These are phyloP conservation scores for Scheffersomyces lignosus DNA, from an alignment of 805 yeast genomes.

Conservation along the genomic window DNA sequence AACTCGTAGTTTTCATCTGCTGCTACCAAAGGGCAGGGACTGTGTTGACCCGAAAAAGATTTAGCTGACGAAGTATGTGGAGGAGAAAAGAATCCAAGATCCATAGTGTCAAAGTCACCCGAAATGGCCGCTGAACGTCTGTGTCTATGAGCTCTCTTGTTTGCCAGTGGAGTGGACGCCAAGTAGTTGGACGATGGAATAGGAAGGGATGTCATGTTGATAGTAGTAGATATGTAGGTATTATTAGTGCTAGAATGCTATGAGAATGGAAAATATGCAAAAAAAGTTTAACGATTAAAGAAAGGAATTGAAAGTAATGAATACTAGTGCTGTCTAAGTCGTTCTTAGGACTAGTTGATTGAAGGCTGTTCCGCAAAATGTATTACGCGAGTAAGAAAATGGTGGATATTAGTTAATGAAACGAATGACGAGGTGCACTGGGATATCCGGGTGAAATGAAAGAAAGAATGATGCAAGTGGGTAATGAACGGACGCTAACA, in stretches of 20 bases:
- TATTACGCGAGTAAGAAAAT: no score
- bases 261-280: no score
- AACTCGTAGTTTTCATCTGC: constrained; percentile 14
- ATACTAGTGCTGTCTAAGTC: no score
- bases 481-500: neutral
- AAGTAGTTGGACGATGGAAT: neutral
- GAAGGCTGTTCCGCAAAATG: no score
- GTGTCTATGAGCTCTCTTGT: constrained; percentile 64
- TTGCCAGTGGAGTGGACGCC: neutral
- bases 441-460: no score
- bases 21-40: constrained; percentile 4
- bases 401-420: no score
- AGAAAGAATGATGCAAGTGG: neutral
- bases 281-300: no score
- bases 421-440: no score
- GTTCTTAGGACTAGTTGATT: no score
- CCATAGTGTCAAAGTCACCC: constrained; percentile 69
- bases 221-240: neutral
- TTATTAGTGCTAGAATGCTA: no score
- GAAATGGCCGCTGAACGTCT: constrained; percentile 86
- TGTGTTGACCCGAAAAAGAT: neutral
- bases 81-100: constrained; percentile 37
- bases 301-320: no score
- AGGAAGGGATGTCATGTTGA: constrained; percentile 2
- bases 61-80: constrained; percentile 10